Evolutionary conservation across 192 early-diverging fungal species (phyloP), one percentile per base, ranked within the genome.

Genomic region (Gigaspora rosea): DNA sequence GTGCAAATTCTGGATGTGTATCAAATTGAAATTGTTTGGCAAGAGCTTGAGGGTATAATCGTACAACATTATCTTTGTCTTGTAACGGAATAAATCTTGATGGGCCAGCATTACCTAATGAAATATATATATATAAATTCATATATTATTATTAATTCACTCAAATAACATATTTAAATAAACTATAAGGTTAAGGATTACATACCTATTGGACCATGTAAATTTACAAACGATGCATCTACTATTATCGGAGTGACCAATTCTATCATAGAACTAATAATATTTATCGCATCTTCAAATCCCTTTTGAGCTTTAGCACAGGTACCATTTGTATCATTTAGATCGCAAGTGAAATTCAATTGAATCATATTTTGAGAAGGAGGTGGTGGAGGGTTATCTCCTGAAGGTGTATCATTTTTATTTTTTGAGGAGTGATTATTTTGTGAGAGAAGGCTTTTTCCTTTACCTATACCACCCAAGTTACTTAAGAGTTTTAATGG

Each of bases 1-100:
- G 2, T 8, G 20, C 3, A 54, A 16, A 71, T 56, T 51, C 32
- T 1, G 52, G 50, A 36, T 51, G 70, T 15, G 32, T 9, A 8
- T 6, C 4, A 35, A 36, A 56, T 32, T 71, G 12, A 33, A 56
- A 51, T 52, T 56, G 49, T 56, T 71, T 71, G 9, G 35, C 52
- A 33, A 71, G 52, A 22, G 49, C 33, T 56, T 71, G 70, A 35
- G 70, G 70, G 7, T 41, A 71, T n/a, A 71, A 56, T 32, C 70
- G 48, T 2, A 10, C 6, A 2, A 9, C 32, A 18, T 22, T 20
- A 32, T 71, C 70, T 27, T n/a, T 13, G 27, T 56, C 70, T 6
- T 50, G 52, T n/a, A 71, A 18, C 13, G 48, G 52, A 10, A 71
- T 36, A 56, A 56, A 22, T 10, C 70, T 22, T 4, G 50, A 32